Base-by-base conservation (phyloP, 495 filamentous ascomycete genomes). In the Letharia columbiana region DNA sequence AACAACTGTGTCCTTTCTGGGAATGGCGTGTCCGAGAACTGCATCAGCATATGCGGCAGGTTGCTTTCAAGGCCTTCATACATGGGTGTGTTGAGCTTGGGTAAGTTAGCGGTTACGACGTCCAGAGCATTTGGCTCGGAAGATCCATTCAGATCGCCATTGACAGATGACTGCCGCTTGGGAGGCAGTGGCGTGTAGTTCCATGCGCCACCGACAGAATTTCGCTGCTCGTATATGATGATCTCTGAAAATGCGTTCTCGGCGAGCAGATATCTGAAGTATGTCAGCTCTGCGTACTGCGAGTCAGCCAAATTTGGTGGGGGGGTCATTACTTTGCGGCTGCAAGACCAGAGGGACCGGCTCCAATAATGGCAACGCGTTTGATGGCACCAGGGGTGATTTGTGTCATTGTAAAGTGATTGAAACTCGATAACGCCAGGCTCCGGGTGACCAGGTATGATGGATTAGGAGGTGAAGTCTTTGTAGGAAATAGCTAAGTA, bases 1-100 rank as follows among this genome's bases (percentile, higher is more conserved):
- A 93, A 92, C 20, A 96, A 78, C 67, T 88, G 84, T 11, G 77
- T 69, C 7, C 85, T 81, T 5, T 75, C 37, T 0, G 84, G 82
- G 66, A 94, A 95, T 15, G 79, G 70, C 15, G 84, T 77, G 61
- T 94, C 90, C 13, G 89, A 88, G 72, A 84, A 96, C 13, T 79
- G 72, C 92, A 97, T 96, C 68, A 97, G 72, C 2, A 79, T 78
- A 63, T 91, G 85, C 1, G 91, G 91, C 47, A 96, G 89, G 73
- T 96, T 97, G 44, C 91, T 90, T 66, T 93, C 86, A 41, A 96
- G 75, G 37, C 79, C 72, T 17, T 91, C 86, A 72, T 97, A 96
- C 71, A 96, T 80, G 6, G 92, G 89, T 28, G 62, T 64, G 50
- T 58, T 64, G 23, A 54, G 49, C 49, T 58, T 41, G 33, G 62